phyloP scores from a whole-genome alignment of 2,329 filamentous ascomycete genomes.

The Ceratocystiopsis sp. region DNA sequence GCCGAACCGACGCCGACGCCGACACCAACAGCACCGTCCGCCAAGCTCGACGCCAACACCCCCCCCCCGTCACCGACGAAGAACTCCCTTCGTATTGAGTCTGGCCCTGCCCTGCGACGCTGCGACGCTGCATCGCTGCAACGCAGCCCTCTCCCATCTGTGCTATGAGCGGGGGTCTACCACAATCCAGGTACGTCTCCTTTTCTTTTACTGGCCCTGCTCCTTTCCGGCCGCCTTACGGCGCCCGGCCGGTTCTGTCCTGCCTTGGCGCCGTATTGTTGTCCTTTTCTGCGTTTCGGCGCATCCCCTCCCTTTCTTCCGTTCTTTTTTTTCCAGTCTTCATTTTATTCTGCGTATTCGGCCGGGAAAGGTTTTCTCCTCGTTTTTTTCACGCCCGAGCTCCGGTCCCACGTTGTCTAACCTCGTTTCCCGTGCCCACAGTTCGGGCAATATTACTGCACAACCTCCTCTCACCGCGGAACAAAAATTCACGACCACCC shows the following conservation, averaged over 20 bases:
- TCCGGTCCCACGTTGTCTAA: no score
- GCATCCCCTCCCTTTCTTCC: background rate
- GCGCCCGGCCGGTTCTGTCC: background rate
- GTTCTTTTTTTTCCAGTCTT: constrained; percentile 4
- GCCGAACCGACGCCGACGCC: no score
- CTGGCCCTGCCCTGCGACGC: no score
- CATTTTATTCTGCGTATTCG: background rate
- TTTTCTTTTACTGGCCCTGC: background rate
- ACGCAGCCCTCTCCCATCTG: constrained; percentile 5
- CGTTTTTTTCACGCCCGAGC: background rate
- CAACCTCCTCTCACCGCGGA: constrained; percentile 37
- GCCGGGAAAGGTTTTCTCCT: background rate
- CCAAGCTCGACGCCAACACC: no score
- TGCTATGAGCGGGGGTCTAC: constrained; percentile 49
- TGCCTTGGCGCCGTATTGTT: background rate
- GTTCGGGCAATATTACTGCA: constrained; percentile 48
- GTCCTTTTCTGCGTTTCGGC: background rate
- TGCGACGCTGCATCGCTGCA: no score
- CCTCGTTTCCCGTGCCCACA: constrained; percentile 16
- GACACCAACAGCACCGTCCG: no score
- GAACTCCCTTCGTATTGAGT: no score
- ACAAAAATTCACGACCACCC: constrained; percentile 36
- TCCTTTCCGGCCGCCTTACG: background rate
- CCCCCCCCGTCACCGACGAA: no score
- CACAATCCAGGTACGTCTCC: constrained; percentile 28